A percentile compares a stretch with the other conserved stretches of the same genome.
Conservation (phyloP, 345 rosid species). For the Kernera saxatilis region DNA sequence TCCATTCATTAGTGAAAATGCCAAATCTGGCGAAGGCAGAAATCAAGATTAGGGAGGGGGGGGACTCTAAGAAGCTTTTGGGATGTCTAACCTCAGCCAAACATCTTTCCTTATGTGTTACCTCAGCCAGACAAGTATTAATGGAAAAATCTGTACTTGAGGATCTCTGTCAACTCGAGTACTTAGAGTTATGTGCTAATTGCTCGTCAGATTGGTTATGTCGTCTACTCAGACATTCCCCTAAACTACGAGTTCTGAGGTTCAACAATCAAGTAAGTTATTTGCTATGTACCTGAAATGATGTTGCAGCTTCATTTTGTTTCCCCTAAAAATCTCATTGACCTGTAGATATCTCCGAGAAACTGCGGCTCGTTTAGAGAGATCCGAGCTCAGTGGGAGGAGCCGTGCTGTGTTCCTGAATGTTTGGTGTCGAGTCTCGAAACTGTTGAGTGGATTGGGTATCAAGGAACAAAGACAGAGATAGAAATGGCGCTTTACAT, state of each 20-base stretch:
- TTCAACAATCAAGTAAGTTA: background rate
- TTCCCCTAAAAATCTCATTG: background rate
- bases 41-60: background rate
- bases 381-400: background rate
- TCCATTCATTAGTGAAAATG: background rate
- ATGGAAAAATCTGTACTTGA: background rate
- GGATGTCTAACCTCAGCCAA: background rate
- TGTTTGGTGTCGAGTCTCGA: background rate
- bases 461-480: background rate
- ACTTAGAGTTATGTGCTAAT: background rate
- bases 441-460: background rate
- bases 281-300: background rate
- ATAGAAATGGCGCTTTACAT: background rate
- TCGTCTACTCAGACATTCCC: background rate
- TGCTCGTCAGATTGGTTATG: background rate
- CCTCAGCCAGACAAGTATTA: background rate
- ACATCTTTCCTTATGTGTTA: background rate
- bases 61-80: background rate
- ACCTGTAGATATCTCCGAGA: background rate
- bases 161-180: background rate
- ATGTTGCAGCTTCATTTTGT: background rate
- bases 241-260: slow-evolving; percentile 6
- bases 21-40: background rate
- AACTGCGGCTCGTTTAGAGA: background rate
- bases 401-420: background rate